A percentile compares a stretch with the other conserved stretches of the same genome.
Evolutionary conservation across 495 filamentous ascomycete species (phyloP).

Genomic region (Astrothelium macrocarpum): DNA sequence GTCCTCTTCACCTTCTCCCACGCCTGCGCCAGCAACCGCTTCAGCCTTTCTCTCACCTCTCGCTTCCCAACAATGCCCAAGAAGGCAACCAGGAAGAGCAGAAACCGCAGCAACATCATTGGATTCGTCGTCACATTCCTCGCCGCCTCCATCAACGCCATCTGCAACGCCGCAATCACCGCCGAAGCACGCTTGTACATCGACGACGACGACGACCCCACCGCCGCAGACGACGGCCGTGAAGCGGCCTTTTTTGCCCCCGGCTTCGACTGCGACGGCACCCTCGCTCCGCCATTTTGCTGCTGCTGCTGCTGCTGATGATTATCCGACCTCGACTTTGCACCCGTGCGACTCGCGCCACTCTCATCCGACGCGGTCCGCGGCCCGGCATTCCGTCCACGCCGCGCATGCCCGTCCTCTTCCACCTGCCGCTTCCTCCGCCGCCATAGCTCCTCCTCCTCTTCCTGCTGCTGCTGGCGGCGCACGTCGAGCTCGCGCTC

Average conservation of each 20-base stretch:
- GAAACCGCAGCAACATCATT: slow-evolving; percentile 57
- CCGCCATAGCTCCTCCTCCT: no score
- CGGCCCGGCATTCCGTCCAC: slow-evolving; percentile 54
- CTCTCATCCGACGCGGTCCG: no score
- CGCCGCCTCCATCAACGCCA: slow-evolving; percentile 52
- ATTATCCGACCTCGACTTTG: slow-evolving; percentile 13
- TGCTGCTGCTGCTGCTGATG: no score
- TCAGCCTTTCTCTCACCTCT: slow-evolving; percentile 64
- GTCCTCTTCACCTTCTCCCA: slow-evolving; percentile 83
- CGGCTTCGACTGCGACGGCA: slow-evolving; percentile 21
- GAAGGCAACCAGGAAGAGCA: slow-evolving; percentile 77
- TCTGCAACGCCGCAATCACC: slow-evolving; percentile 46
- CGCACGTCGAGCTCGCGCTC: slow-evolving; percentile 51
- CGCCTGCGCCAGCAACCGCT: slow-evolving; percentile 51
- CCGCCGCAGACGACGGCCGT: slow-evolving; percentile 21
- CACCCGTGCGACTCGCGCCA: neutral
- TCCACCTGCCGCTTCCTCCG: slow-evolving; percentile 35
- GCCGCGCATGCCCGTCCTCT: slow-evolving; percentile 50
- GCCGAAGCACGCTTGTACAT: slow-evolving; percentile 42
- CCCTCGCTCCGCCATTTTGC: neutral
- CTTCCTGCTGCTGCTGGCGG: slow-evolving; percentile 49
- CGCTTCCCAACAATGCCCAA: slow-evolving; percentile 64
- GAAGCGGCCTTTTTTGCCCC: slow-evolving; percentile 28
- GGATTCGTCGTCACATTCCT: slow-evolving; percentile 61
- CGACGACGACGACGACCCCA: no score